phyloP scores from a whole-genome alignment of 768 basidiomycete genomes.

The Tremella mesenterica region DNA sequence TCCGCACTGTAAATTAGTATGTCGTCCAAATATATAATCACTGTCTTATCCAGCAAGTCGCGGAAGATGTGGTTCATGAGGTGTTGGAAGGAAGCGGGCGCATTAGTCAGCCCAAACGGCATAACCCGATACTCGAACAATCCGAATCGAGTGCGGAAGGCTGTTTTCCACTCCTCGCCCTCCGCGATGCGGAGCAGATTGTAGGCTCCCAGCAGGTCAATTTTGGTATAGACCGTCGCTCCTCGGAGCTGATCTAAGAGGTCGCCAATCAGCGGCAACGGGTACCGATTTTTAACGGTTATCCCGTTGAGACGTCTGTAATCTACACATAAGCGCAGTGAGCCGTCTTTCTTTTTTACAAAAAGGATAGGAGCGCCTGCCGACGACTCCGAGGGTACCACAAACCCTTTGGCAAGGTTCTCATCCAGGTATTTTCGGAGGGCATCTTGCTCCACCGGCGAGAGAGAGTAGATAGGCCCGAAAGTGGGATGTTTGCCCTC shows the following conservation, averaged over 20 bases:
- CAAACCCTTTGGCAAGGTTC: slow-evolving; percentile 38
- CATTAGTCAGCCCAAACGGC: slow-evolving; percentile 30
- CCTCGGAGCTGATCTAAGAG: slow-evolving; percentile 13
- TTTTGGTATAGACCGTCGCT: slow-evolving; percentile 22
- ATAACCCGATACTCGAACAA: slow-evolving; percentile 24
- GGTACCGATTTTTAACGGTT: slow-evolving; percentile 20
- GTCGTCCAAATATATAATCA: slow-evolving; percentile 25
- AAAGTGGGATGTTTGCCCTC: slow-evolving; percentile 20
- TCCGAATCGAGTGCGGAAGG: slow-evolving; percentile 40
- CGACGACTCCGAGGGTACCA: slow-evolving; percentile 3
- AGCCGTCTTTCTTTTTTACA: slow-evolving; percentile 46
- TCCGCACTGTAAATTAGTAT: slow-evolving; percentile 19
- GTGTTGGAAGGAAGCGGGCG: slow-evolving; percentile 23
- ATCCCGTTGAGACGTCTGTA: slow-evolving; percentile 30
- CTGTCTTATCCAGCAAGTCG: slow-evolving; percentile 12
- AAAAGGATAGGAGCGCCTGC: slow-evolving; percentile 36
- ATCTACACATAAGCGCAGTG: slow-evolving; percentile 41
- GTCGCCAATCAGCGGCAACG: slow-evolving; percentile 27
- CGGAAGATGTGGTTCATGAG: slow-evolving; percentile 22
- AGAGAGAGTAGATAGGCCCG: slow-evolving; percentile 45
- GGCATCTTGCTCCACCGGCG: slow-evolving; percentile 40
- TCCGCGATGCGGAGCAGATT: slow-evolving; percentile 47
- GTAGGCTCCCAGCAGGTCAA: slow-evolving; percentile 47
- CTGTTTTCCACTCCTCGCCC: slow-evolving; percentile 49
- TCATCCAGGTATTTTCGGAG: slow-evolving; percentile 45